Percentiles rank a stretch among this genome's conserved stretches.
Evolutionary conservation across 2,329 filamentous ascomycete species (phyloP).

Genomic region (Colletotrichum sp.): DNA sequence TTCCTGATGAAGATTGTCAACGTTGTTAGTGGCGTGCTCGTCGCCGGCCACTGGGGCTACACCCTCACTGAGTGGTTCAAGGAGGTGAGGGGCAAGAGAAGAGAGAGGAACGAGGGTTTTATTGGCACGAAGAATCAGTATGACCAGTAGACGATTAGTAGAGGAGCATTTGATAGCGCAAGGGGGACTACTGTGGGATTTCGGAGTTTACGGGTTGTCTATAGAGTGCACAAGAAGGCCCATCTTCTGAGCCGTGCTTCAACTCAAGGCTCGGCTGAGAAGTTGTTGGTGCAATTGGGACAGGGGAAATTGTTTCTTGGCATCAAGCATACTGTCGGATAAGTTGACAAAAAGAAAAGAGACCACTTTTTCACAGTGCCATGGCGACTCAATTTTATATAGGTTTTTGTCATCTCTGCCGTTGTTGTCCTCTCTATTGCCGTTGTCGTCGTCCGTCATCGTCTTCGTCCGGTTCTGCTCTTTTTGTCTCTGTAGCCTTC

Average conservation of each 20-base stretch:
- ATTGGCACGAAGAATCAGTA: conserved; percentile 22
- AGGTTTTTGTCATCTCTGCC: neutral
- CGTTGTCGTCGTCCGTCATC: neutral
- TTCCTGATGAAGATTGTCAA: conserved; percentile 88
- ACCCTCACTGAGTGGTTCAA: conserved; percentile 79
- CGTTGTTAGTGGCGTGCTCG: conserved; percentile 86
- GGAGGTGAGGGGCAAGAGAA: conserved; percentile 57
- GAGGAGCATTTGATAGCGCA: neutral
- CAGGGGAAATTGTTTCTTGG: neutral
- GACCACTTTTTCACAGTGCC: neutral
- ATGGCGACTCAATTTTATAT: neutral
- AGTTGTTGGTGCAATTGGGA: conserved; percentile 5
- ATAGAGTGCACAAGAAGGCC: neutral
- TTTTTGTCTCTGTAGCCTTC: neutral
- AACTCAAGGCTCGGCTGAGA: neutral
- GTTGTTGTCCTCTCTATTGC: neutral
- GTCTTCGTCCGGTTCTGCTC: neutral
- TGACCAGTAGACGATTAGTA: conserved; percentile 14
- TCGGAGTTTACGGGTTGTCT: conserved; percentile 12
- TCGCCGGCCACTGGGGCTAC: conserved; percentile 93
- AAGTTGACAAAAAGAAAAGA: neutral
- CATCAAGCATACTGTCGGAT: neutral
- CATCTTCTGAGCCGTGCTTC: neutral
- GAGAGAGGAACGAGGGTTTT: conserved; percentile 40
- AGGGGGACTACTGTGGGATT: neutral